Conservation (phyloP, 2,329 filamentous ascomycete species). For the Sclerotinia minor region DNA sequence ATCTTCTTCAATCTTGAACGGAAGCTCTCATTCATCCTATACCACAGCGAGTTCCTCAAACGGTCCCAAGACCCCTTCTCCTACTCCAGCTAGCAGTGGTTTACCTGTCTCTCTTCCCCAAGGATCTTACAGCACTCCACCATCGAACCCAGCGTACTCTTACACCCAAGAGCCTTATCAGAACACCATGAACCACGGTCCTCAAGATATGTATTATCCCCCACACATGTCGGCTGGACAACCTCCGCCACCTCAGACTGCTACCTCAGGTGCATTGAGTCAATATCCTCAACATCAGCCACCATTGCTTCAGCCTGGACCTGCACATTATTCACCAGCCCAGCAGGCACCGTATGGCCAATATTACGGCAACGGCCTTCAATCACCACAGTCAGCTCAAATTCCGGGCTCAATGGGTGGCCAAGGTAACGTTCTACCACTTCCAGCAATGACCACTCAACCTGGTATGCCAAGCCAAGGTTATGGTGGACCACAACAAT, state of each 20-base stretch:
- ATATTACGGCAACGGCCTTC: slow-evolving; percentile 78
- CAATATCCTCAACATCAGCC: slow-evolving; percentile 79
- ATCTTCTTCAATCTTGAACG: slow-evolving; percentile 52
- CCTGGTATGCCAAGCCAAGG: slow-evolving; percentile 50
- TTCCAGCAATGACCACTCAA: slow-evolving; percentile 56
- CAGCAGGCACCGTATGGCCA: slow-evolving; percentile 55
- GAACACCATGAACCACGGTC: slow-evolving; percentile 76
- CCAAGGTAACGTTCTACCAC: slow-evolving; percentile 66
- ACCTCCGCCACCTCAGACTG: slow-evolving; percentile 71
- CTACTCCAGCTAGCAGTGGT: slow-evolving; percentile 55
- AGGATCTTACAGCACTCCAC: slow-evolving; percentile 39
- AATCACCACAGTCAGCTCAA: slow-evolving; percentile 71
- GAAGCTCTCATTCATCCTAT: slow-evolving; percentile 57
- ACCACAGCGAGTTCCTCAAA: slow-evolving; percentile 54
- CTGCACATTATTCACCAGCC: slow-evolving; percentile 64
- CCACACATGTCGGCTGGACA: slow-evolving; percentile 77
- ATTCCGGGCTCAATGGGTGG: slow-evolving; percentile 70
- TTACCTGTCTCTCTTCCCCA: slow-evolving; percentile 47
- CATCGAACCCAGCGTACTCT: slow-evolving; percentile 45
- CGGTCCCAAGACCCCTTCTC: slow-evolving; percentile 77
- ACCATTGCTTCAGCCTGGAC: slow-evolving; percentile 70
- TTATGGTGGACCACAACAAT: slow-evolving; percentile 52
- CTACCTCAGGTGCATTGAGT: slow-evolving; percentile 69
- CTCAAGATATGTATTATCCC: slow-evolving; percentile 83
- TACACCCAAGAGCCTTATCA: slow-evolving; percentile 45